A percentile compares a stretch with the other conserved stretches of the same genome.
Evolutionary conservation across 2,329 filamentous ascomycete species (phyloP).

Genomic region (Xylariaceae sp.): DNA sequence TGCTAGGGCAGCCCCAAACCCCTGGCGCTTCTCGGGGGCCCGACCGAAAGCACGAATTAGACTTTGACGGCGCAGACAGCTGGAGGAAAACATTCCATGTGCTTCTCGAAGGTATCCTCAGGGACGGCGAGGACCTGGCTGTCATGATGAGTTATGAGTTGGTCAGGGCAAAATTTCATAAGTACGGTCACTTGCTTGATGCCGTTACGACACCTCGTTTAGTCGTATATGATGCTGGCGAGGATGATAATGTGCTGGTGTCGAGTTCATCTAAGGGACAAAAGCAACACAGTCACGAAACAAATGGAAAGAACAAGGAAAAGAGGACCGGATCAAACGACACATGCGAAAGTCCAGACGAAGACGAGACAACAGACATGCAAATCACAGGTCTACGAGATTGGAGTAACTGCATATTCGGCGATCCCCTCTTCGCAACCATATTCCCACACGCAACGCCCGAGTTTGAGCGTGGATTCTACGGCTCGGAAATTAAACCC

Average conservation of each 20-base stretch:
- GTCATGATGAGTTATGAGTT: constrained; percentile 53
- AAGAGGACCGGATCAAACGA: not conserved
- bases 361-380: constrained; percentile 22
- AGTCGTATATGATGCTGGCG: constrained; percentile 49
- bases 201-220: constrained; percentile 47
- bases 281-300: constrained; percentile 13
- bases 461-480: constrained; percentile 46
- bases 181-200: constrained; percentile 47
- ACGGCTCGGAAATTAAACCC: constrained; percentile 4
- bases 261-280: constrained; percentile 15
- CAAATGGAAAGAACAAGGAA: not conserved
- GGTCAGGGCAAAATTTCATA: constrained; percentile 48
- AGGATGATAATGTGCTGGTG: constrained; percentile 48
- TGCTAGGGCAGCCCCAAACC: constrained; percentile 28
- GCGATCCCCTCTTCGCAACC: constrained; percentile 51
- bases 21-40: constrained; percentile 8
- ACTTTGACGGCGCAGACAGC: constrained; percentile 32
- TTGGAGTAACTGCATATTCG: constrained; percentile 56
- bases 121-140: constrained; percentile 56
- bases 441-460: constrained; percentile 43
- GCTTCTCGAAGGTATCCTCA: constrained; percentile 50
- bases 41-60: constrained; percentile 5
- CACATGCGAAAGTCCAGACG: constrained; percentile 3
- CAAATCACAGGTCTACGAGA: constrained; percentile 48
- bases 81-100: constrained; percentile 55